Conservation (phyloP, 1,139 yeast genomes). For the Yamadazyma triangularis region DNA sequence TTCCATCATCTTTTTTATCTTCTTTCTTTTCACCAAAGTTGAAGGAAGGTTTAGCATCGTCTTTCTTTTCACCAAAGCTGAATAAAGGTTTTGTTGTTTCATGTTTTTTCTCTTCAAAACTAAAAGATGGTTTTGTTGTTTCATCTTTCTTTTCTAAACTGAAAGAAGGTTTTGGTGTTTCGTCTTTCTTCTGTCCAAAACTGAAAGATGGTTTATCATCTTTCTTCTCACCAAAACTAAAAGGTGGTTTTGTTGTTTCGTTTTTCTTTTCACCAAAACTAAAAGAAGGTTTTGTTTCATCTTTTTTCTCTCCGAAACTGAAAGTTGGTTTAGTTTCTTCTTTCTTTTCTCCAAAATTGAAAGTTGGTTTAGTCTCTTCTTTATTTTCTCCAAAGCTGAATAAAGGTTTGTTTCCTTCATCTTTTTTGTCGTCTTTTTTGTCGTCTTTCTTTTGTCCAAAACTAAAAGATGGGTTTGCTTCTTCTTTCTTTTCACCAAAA, state of each 20-base stretch:
- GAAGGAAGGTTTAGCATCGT: constrained; percentile 3
- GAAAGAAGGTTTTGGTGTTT: background rate
- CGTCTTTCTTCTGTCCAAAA: constrained; percentile 3
- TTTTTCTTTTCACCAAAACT: constrained; percentile 5
- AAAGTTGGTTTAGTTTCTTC: constrained; percentile 8
- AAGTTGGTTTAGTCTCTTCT: constrained; percentile 4
- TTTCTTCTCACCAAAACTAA: constrained; percentile 4
- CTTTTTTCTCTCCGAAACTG: constrained; percentile 7
- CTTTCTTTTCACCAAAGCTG: constrained; percentile 1
- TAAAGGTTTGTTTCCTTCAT: constrained; percentile 2
- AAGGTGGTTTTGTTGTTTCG: constrained; percentile 2
- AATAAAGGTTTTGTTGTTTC: background rate
- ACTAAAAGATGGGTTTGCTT: constrained; percentile 6
- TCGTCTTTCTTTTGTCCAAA: constrained; percentile 4
- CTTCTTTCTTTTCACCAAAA: constrained; percentile 9
- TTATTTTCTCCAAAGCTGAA: constrained; percentile 5
- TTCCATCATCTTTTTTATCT: too few relatives aligned
- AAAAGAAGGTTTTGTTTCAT: constrained; percentile 6
- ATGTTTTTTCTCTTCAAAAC: too few relatives aligned
- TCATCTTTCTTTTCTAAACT: too few relatives aligned
- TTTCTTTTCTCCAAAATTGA: constrained; percentile 3
- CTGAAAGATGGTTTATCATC: constrained; percentile 5
- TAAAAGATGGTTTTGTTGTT: constrained; percentile 9
- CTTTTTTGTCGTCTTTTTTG: too few relatives aligned
- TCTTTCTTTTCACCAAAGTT: constrained; percentile 2